phyloP scores from a whole-genome alignment of 2,329 filamentous ascomycete genomes.

The Cercospora janseana region DNA sequence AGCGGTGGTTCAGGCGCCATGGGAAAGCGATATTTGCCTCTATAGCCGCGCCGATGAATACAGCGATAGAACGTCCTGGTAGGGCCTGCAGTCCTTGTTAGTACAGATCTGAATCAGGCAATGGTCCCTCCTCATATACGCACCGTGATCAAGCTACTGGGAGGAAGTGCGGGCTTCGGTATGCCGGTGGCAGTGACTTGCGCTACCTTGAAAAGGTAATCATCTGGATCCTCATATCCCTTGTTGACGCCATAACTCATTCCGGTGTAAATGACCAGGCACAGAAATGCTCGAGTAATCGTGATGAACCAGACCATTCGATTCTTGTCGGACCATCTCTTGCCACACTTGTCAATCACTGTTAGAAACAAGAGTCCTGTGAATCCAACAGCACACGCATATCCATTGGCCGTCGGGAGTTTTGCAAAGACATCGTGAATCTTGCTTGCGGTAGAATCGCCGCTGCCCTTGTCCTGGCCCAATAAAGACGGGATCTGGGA shows the following conservation, averaged over 20 bases:
- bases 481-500: constrained; percentile 64
- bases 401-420: constrained; percentile 57
- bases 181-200: constrained; percentile 59
- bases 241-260: constrained; percentile 64
- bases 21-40: constrained; percentile 39
- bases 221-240: constrained; percentile 39
- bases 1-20: background rate
- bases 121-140: too few relatives aligned
- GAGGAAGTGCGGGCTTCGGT: constrained; percentile 50
- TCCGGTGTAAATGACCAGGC: constrained; percentile 61
- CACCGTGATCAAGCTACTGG: constrained; percentile 46
- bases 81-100: constrained; percentile 42
- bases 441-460: constrained; percentile 55
- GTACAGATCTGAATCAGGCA: too few relatives aligned
- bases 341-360: constrained; percentile 57
- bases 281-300: constrained; percentile 60
- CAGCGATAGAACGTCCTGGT: constrained; percentile 56
- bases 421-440: constrained; percentile 59
- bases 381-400: constrained; percentile 60
- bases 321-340: constrained; percentile 58
- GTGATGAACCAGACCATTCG: constrained; percentile 58
- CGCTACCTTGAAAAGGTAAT: constrained; percentile 58
- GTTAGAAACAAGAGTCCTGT: constrained; percentile 57
- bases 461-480: constrained; percentile 51
- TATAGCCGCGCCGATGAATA: constrained; percentile 60